phyloP scores from a whole-genome alignment of 345 rosid genomes.

The Salix arbutifolia region DNA sequence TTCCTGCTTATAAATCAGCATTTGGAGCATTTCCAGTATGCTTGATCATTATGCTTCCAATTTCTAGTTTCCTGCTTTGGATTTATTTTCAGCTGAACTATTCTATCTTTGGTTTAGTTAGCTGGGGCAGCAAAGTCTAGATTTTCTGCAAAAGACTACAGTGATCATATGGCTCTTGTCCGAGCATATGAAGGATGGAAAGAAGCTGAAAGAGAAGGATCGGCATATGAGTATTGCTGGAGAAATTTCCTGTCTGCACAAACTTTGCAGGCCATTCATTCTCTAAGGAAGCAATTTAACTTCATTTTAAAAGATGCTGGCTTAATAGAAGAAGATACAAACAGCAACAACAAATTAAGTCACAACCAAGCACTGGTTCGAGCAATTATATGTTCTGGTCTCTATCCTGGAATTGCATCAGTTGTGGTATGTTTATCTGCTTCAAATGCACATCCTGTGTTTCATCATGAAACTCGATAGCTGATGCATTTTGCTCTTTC shows the following conservation, averaged over 20 bases:
- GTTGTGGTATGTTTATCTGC: slow-evolving; percentile 59
- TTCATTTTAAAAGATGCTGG: slow-evolving; percentile 85
- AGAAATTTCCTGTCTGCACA: slow-evolving; percentile 93
- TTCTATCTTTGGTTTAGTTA: slow-evolving; percentile 44
- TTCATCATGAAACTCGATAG: not conserved
- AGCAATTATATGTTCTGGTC: slow-evolving; percentile 91
- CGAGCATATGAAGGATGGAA: slow-evolving; percentile 99
- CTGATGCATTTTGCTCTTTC: slow-evolving; percentile 12
- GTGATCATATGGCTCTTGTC: slow-evolving; percentile 98
- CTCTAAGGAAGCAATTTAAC: slow-evolving; percentile 84
- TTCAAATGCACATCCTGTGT: not conserved
- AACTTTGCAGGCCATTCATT: slow-evolving; percentile 93
- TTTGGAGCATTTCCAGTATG: not conserved
- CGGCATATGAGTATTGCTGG: slow-evolving; percentile 96
- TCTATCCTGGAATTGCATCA: slow-evolving; percentile 92
- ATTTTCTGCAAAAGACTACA: slow-evolving; percentile 95
- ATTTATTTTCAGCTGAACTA: not conserved
- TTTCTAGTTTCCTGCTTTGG: not conserved
- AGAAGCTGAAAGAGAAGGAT: slow-evolving; percentile 93
- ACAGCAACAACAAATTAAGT: slow-evolving; percentile 69
- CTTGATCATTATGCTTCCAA: not conserved
- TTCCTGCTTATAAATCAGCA: not conserved
- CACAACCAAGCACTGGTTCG: slow-evolving; percentile 88
- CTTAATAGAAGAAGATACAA: slow-evolving; percentile 57
- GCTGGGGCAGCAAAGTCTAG: slow-evolving; percentile 95